A percentile compares a stretch with the other conserved stretches of the same genome.
phyloP scores from a whole-genome alignment of 2,329 filamentous ascomycete species.

The Neonectria neomacrospora region DNA sequence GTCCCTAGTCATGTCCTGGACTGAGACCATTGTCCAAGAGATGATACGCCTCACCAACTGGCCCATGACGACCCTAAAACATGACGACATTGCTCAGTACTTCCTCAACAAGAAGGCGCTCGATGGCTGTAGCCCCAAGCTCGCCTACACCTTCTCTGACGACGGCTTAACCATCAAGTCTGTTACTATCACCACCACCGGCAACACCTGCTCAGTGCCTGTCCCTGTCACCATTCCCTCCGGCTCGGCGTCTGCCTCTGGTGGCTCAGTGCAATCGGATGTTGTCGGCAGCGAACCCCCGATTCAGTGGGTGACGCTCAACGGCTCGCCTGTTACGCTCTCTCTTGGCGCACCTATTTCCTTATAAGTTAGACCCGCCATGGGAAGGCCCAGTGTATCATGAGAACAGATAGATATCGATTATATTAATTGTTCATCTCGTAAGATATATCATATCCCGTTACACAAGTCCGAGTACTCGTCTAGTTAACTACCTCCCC shows the following conservation, averaged over 20 bases:
- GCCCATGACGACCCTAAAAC: slow-evolving; percentile 31
- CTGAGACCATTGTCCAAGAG: slow-evolving; percentile 33
- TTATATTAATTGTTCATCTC: neutral
- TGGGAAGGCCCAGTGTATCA: neutral
- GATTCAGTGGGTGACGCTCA: slow-evolving; percentile 31
- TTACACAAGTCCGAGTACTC: neutral
- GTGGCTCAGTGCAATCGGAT: slow-evolving; percentile 18
- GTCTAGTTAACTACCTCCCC: too few relatives aligned
- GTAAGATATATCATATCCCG: neutral
- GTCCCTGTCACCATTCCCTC: slow-evolving; percentile 29
- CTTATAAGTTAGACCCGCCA: neutral
- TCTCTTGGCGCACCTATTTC: slow-evolving; percentile 13
- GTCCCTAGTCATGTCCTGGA: slow-evolving; percentile 33
- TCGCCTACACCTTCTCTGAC: slow-evolving; percentile 26
- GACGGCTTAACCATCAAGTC: slow-evolving; percentile 21
- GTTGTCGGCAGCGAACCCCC: slow-evolving; percentile 31
- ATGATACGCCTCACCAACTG: slow-evolving; percentile 32
- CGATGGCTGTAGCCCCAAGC: slow-evolving; percentile 27
- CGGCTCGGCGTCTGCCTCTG: slow-evolving; percentile 12
- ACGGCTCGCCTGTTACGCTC: slow-evolving; percentile 27
- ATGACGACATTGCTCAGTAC: slow-evolving; percentile 32
- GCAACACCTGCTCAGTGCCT: slow-evolving; percentile 26
- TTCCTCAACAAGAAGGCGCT: slow-evolving; percentile 31
- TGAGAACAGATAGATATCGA: neutral
- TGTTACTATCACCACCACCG: slow-evolving; percentile 23